phyloP scores from a whole-genome alignment of 768 basidiomycete species.

The Lepiota venenata region DNA sequence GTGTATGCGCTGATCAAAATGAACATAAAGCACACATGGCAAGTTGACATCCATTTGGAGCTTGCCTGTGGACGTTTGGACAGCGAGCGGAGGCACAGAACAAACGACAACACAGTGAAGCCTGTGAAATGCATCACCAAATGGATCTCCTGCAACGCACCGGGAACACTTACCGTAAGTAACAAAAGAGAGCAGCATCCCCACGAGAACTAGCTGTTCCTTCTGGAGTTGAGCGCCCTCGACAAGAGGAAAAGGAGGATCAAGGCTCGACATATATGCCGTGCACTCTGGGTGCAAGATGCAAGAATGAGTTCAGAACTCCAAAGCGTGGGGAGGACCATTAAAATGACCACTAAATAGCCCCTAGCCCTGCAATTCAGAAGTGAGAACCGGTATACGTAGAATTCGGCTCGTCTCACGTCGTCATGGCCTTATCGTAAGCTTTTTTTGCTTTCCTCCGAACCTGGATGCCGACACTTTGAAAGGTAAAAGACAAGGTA shows the following conservation, averaged over 20 bases:
- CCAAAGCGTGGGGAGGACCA: background rate
- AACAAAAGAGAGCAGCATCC: background rate
- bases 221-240: background rate
- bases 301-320: background rate
- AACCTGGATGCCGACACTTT: background rate
- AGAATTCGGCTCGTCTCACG: no score
- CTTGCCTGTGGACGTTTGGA: background rate
- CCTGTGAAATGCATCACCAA: background rate
- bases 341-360: background rate
- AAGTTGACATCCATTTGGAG: background rate
- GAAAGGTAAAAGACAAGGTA: background rate
- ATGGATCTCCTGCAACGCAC: background rate
- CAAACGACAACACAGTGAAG: background rate
- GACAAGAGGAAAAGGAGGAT: no score
- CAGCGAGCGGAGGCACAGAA: background rate
- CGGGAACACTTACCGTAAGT: background rate
- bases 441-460: no score
- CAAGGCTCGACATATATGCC: no score
- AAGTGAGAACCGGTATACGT: no score
- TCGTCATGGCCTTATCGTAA: no score
- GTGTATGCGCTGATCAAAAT: background rate
- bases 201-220: background rate
- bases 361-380: no score
- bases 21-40: background rate
- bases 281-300: no score